Percentiles rank a stretch among this genome's conserved stretches.
Conservation (phyloP, 2,329 filamentous ascomycete genomes). For the Chalaropsis thielavioides region DNA sequence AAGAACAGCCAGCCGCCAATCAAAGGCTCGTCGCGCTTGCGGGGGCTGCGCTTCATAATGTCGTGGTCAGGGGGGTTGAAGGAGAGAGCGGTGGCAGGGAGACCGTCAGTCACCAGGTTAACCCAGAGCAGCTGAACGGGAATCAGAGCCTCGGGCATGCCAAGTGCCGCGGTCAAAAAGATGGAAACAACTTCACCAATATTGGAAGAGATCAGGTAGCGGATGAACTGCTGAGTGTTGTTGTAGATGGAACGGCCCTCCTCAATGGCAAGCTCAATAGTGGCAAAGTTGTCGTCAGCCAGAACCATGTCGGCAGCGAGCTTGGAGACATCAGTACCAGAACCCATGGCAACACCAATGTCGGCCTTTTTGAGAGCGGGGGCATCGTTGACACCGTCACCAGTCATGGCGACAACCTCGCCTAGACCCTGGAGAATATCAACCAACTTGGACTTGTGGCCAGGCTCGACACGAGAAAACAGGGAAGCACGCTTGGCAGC, state of each 20-base stretch:
- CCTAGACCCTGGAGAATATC: constrained; percentile 85
- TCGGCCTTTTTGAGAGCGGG: constrained; percentile 96
- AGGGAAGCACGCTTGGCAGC: constrained; percentile 76
- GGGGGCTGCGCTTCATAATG: constrained; percentile 83
- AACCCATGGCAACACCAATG: constrained; percentile 98
- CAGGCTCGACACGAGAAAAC: constrained; percentile 91
- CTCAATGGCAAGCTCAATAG: constrained; percentile 88
- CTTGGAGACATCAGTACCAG: constrained; percentile 92
- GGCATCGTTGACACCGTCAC: constrained; percentile 95
- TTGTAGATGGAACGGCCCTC: constrained; percentile 98
- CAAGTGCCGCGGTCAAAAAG: constrained; percentile 88
- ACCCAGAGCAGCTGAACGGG: constrained; percentile 98
- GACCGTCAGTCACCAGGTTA: constrained; percentile 92
- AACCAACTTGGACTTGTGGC: constrained; percentile 94
- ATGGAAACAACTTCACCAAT: constrained; percentile 98
- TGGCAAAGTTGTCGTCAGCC: constrained; percentile 96
- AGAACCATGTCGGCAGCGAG: constrained; percentile 97
- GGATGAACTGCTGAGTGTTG: constrained; percentile 99
- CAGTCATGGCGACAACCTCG: constrained; percentile 97
- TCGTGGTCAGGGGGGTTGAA: constrained; percentile 99
- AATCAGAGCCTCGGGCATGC: constrained; percentile 94
- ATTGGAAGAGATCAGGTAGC: constrained; percentile 97
- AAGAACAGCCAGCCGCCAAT: constrained; percentile 96
- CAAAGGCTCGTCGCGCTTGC: constrained; percentile 83
- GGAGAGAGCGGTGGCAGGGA: constrained; percentile 86